A percentile compares a stretch with the other conserved stretches of the same genome.
Conservation (phyloP, 495 filamentous ascomycete genomes). For the Podospora pseudoanserina region DNA sequence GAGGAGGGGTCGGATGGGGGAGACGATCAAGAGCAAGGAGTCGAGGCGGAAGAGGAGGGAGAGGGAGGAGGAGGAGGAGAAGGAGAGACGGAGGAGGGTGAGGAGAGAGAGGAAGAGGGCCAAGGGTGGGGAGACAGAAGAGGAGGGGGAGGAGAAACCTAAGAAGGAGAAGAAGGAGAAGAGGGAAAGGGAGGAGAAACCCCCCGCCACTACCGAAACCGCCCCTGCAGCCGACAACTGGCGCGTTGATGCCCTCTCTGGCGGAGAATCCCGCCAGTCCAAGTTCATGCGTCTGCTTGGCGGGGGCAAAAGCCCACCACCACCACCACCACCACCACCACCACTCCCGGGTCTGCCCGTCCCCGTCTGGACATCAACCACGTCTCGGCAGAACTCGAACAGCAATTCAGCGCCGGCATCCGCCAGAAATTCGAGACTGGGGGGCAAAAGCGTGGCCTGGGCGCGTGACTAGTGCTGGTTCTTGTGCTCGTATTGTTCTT, state of each 20-base stretch:
- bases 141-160: conserved; percentile 16
- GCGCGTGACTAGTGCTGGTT: conserved; percentile 36
- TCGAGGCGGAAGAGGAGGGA: conserved; percentile 10
- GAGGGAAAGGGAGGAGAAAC: conserved; percentile 16
- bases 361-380: conserved; percentile 34
- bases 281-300: conserved; percentile 59
- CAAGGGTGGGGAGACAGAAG: conserved; percentile 12
- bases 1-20: background rate
- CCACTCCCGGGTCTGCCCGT: conserved; percentile 9
- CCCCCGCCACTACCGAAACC: background rate
- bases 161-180: conserved; percentile 15
- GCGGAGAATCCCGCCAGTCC: conserved; percentile 47
- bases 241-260: conserved; percentile 51
- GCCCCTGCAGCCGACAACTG: conserved; percentile 39
- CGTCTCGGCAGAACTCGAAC: conserved; percentile 54
- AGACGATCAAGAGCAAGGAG: conserved; percentile 12
- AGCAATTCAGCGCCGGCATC: conserved; percentile 56
- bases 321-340: conserved; percentile 16
- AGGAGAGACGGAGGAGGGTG: conserved; percentile 8
- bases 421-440: conserved; percentile 53
- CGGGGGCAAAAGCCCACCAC: conserved; percentile 36
- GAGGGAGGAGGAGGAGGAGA: conserved; percentile 9
- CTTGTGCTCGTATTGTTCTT: background rate
- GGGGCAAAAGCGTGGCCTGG: conserved; percentile 51
- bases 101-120: conserved; percentile 8